Evolutionary conservation across 352 stramenopile species (phyloP), one percentile per base, ranked within the genome.

Genomic region (Elongisporangium undulatum): DNA sequence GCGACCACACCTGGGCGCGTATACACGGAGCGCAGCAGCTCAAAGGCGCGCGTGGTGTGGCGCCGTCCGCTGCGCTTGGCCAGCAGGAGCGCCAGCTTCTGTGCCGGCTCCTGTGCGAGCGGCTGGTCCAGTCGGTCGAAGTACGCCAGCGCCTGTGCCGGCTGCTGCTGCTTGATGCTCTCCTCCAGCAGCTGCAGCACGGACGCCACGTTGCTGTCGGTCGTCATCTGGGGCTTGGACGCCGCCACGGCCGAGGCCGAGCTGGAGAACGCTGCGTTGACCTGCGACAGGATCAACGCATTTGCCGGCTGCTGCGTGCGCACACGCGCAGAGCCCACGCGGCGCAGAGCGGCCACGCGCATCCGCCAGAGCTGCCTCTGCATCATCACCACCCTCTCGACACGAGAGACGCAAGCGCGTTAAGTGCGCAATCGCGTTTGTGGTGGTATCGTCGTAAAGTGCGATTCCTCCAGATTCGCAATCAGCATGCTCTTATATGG

Each of bases 1-100:
- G 74, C 71, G 16, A 52, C 53, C 20, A 89, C 59, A 2, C 71
- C 66, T 9, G 74, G 68, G 45, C 24, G 66, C 63, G 50, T 66
- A 56, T 82, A 85, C 48, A 85, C 75, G 7, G 62, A 68, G 23
- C 64, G 63, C 26, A 85, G 58, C 8, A 85, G 66, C 29, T 85
- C 71, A 34, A 77, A 75, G 20, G 73, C 71, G 9, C 56, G 65
- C 6, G 69, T 16, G 3, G 64, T 60, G 22, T 72, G 51, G 2
- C 20, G 38, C 13, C 64, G 59, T 34, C 58, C 74, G 39, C 69
- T 68, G 53, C 79, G 74, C 64, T 79, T 67, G 21, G 79, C 72
- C 24, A 89, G 55, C 26, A 88, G 57, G 24, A 87, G 58, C 9
- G 73, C 74, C 16, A 90, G 64, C 26, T 72, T 80, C 58, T 90